Conservation (phyloP, 768 basidiomycete genomes). For the Cyclocybe cylindracea region DNA sequence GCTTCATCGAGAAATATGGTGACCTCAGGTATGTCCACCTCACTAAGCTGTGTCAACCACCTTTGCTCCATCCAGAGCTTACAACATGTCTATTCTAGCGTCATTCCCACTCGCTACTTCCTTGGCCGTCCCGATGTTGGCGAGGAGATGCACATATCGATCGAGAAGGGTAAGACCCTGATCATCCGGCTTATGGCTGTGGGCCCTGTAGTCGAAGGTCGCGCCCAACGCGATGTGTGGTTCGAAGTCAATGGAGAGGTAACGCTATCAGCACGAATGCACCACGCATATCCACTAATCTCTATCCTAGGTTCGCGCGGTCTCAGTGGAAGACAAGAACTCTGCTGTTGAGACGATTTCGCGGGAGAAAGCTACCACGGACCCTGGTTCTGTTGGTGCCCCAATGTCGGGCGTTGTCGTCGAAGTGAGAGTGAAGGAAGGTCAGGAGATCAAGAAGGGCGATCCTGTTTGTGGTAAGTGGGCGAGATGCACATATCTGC, state of each 20-base stretch:
- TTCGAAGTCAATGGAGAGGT: constrained; percentile 98
- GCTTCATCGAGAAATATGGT: constrained; percentile 94
- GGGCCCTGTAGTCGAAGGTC: constrained; percentile 89
- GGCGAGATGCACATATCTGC: constrained; percentile 10
- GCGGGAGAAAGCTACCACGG: constrained; percentile 90
- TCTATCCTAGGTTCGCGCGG: constrained; percentile 77
- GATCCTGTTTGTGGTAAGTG: constrained; percentile 89
- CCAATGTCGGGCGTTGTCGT: constrained; percentile 99
- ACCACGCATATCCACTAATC: constrained; percentile 14
- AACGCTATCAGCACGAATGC: constrained; percentile 7
- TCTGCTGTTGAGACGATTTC: constrained; percentile 95
- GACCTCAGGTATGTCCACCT: constrained; percentile 73
- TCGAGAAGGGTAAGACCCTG: constrained; percentile 95
- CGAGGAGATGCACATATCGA: constrained; percentile 96
- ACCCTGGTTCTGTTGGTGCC: constrained; percentile 96
- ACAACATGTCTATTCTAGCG: constrained; percentile 45
- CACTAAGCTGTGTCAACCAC: neutral
- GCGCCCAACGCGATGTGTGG: constrained; percentile 95
- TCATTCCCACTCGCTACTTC: constrained; percentile 97
- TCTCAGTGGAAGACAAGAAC: constrained; percentile 94
- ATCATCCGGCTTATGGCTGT: constrained; percentile 96
- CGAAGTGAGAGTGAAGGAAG: constrained; percentile 97
- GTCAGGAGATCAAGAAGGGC: constrained; percentile 96
- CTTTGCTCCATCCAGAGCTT: constrained; percentile 2
- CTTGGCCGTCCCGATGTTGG: constrained; percentile 87